Evolutionary conservation across 176 grass and related monocot genomes (phyloP).

Genomic region (Rhynchospora pubera): DNA sequence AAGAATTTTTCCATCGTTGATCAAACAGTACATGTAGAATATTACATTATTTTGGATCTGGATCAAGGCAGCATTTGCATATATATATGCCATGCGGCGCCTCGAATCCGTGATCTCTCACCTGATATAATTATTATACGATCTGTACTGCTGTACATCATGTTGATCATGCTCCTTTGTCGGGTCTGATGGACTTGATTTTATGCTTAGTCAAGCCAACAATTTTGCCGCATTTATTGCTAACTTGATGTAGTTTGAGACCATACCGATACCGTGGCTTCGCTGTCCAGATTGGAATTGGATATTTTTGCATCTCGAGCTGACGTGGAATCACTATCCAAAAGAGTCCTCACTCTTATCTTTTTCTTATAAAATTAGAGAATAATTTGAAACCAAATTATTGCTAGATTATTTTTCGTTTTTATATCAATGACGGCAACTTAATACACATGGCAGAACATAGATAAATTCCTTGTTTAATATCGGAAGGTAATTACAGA

Average conservation of each 20-base stretch:
- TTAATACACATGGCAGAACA: background rate
- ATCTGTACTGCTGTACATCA: background rate
- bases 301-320: background rate
- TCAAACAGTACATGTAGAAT: background rate
- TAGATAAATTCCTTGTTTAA: background rate
- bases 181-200: background rate
- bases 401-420: background rate
- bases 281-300: background rate
- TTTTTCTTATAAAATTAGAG: background rate
- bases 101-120: background rate
- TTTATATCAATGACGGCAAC: background rate
- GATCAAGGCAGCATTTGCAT: background rate
- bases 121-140: background rate
- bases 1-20: background rate
- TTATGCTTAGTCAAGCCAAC: background rate
- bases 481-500: background rate
- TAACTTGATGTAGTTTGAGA: background rate
- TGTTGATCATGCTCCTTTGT: background rate
- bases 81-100: background rate
- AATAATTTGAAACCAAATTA: background rate
- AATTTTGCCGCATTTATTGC: background rate
- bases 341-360: background rate
- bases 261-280: background rate
- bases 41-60: background rate
- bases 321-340: conserved; percentile 11